Evolutionary conservation across 352 stramenopile genomes (phyloP).

Genomic region (Globisporangium perplexum): DNA sequence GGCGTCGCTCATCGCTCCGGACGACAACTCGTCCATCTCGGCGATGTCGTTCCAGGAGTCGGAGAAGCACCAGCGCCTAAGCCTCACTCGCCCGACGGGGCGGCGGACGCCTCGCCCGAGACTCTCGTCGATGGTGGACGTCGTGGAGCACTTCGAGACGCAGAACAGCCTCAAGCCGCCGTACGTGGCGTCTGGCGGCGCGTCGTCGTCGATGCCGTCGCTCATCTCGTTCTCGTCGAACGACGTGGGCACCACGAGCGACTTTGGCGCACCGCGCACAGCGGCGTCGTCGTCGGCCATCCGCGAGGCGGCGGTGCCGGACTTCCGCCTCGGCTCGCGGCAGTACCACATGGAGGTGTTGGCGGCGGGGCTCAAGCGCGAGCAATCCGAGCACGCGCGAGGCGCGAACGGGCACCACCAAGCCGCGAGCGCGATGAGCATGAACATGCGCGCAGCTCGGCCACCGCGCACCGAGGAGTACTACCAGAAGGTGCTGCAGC

Average conservation of each 20-base stretch:
- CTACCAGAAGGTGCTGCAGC: conserved; percentile 56
- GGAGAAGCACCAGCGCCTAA: conserved; percentile 61
- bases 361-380: conserved; percentile 14
- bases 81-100: conserved; percentile 20
- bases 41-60: conserved; percentile 63
- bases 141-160: conserved; percentile 56
- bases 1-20: conserved; percentile 42
- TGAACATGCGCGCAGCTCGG: conserved; percentile 10
- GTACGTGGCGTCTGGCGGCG: conserved; percentile 24
- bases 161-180: conserved; percentile 12
- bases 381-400: conserved; percentile 13
- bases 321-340: conserved; percentile 11
- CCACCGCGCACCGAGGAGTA: conserved; percentile 59
- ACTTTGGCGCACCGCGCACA: conserved; percentile 11
- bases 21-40: conserved; percentile 58
- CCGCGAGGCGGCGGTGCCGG: background rate
- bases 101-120: conserved; percentile 3
- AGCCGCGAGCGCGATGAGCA: background rate
- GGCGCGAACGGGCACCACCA: background rate
- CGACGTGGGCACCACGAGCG: conserved; percentile 26
- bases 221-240: conserved; percentile 43
- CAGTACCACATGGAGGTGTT: conserved; percentile 13
- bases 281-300: conserved; percentile 1
- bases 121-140: conserved; percentile 44
- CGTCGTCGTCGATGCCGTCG: conserved; percentile 38